phyloP scores from a whole-genome alignment of 2,329 filamentous ascomycete species.

The Pseudopithomyces chartarum region DNA sequence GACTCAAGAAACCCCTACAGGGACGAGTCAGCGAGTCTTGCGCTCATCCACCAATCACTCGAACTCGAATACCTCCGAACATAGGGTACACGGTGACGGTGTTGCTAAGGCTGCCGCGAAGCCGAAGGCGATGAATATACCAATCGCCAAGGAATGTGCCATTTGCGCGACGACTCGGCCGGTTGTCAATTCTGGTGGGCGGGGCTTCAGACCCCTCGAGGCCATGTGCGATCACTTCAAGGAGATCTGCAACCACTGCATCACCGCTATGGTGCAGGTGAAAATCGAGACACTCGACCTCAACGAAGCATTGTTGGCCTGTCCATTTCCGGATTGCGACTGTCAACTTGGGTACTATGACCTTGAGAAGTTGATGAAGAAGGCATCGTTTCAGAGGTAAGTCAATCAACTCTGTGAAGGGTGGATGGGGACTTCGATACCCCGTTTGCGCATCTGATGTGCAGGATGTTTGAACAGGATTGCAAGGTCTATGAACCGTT shows the following conservation, averaged over 20 bases:
- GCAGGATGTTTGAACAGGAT: not conserved
- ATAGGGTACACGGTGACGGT: not conserved
- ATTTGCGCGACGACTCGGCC: constrained; percentile 21
- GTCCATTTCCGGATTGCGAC: constrained; percentile 20
- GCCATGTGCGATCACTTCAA: constrained; percentile 26
- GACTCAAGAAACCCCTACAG: no score
- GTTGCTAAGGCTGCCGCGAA: not conserved
- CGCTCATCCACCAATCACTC: no score
- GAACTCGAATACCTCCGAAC: no score
- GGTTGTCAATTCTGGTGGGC: not conserved
- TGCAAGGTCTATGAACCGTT: not conserved
- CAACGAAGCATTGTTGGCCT: constrained; percentile 17
- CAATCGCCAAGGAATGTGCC: constrained; percentile 19
- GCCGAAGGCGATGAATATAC: constrained; percentile 6
- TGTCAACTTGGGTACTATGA: constrained; percentile 11
- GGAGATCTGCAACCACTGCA: constrained; percentile 23
- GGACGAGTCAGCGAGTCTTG: no score
- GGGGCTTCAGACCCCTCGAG: constrained; percentile 13
- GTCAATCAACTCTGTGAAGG: not conserved
- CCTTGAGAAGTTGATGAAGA: constrained; percentile 15
- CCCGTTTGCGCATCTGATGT: not conserved
- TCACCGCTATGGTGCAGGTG: constrained; percentile 23
- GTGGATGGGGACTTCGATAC: not conserved
- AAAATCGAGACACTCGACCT: constrained; percentile 21
- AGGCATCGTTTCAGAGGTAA: constrained; percentile 20